Evolutionary conservation across 1,284 basidiomycete genomes (phyloP), one percentile per base, ranked within the genome.

Genomic region (Cystobasidium pallidum): DNA sequence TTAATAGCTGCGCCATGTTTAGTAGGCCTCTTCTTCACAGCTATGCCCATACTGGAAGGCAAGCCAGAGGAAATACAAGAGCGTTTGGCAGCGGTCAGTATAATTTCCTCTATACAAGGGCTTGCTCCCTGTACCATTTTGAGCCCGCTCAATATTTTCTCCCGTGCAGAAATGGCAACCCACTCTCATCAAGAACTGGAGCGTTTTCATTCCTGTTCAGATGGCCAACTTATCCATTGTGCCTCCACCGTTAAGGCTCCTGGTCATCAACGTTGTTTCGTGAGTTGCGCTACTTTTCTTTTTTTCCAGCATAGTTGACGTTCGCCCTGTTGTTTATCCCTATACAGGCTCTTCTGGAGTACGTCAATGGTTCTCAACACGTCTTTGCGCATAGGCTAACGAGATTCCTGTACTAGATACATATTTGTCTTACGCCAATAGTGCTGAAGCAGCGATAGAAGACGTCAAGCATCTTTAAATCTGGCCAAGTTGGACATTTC

Each of bases 121-220:
- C 39, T 41, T 41, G 7, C 11, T 45, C 43, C 15, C 15, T 45
- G 3, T 19, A 45, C 3, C 43, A 15, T 4, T 15, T 45, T 45
- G 15, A 8, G 7, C 8, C 7, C 39, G 15, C 39, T 11, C 8
- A 17, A 17, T 17, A 34, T 32, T 4, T 26, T 6, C 3, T 30
- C 2, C 13, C 51, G 3, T 41, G 21, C 32, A 71, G 59, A 71
- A 71, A 71, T 71, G 68, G 68, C 36, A 47, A 63, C 39, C 54
- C 11, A 90, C 89, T 0, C 81, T 91, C 30, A 75, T 90, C 45
- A 88, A 88, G 72, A 90, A 89, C 80, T 91, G 90, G 89, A 78
- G 34, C 36, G 36, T 75, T 3, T 71, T 71, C 51, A 49, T 71
- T 45, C 68, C 68, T 41, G 59, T 61, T 30, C 68, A 71, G 39